Percentiles rank a stretch among this genome's conserved stretches.
Evolutionary conservation across 2,329 filamentous ascomycete species (phyloP).

Genomic region (Drechmeria coniospora): DNA sequence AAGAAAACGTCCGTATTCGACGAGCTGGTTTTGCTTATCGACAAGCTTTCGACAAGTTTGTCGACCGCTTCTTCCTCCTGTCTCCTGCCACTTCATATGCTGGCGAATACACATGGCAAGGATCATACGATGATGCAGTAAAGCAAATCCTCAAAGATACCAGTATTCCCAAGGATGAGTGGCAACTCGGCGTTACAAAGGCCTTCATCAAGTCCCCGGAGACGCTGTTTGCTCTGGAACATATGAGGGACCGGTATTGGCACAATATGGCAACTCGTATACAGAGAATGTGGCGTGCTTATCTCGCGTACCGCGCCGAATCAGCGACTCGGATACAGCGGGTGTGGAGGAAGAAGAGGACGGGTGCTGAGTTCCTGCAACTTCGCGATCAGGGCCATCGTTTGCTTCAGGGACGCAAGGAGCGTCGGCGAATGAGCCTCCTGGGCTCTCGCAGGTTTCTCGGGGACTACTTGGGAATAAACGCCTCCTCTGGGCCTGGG

Average conservation of each 20-base stretch:
- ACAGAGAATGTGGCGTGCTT: conserved; percentile 93
- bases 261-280: conserved; percentile 99
- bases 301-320: conserved; percentile 81
- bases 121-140: conserved; percentile 72
- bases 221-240: conserved; percentile 88
- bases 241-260: conserved; percentile 97
- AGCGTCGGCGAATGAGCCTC: conserved; percentile 79
- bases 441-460: conserved; percentile 83
- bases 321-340: conserved; percentile 87
- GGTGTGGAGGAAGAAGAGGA: conserved; percentile 88
- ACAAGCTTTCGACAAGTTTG: conserved; percentile 95
- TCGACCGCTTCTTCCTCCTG: conserved; percentile 89
- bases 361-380: conserved; percentile 77
- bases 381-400: conserved; percentile 77
- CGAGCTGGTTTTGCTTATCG: conserved; percentile 93
- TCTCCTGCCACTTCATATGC: conserved; percentile 93
- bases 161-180: conserved; percentile 87
- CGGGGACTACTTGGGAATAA: conserved; percentile 86
- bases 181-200: conserved; percentile 92
- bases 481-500: conserved; percentile 64
- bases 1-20: conserved; percentile 96
- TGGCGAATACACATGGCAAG: conserved; percentile 92
- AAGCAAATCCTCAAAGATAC: conserved; percentile 93
- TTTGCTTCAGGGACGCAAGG: conserved; percentile 71
- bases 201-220: conserved; percentile 98